These are phyloP conservation scores for Monascus ruber DNA, from an alignment of 2,329 filamentous ascomycete genomes.

Conservation along the genomic window DNA sequence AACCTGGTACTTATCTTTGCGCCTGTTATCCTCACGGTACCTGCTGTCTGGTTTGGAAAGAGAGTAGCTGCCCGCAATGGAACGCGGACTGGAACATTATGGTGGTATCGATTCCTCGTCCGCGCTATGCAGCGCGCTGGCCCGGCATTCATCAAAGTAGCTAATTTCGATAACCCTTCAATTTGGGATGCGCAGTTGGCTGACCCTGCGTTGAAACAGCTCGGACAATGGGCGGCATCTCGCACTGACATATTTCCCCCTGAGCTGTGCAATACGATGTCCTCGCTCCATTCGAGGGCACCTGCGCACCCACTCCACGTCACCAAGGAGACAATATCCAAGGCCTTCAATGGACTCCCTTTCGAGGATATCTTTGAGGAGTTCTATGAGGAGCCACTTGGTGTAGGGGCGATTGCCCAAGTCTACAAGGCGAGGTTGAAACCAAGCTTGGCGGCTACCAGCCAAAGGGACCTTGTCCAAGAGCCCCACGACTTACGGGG, in stretches of 20 bases:
- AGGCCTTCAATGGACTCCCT: conserved; percentile 64
- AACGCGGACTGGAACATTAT: conserved; percentile 70
- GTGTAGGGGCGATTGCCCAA: conserved; percentile 92
- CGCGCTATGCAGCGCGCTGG: conserved; percentile 83
- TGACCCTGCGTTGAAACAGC: conserved; percentile 33
- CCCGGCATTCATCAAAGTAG: conserved; percentile 91
- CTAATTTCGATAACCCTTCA: neutral
- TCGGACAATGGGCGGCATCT: conserved; percentile 97
- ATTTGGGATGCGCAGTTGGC: neutral
- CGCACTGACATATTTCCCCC: conserved; percentile 91
- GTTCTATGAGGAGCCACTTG: conserved; percentile 78
- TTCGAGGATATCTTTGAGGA: conserved; percentile 96
- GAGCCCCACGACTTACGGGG: conserved; percentile 49
- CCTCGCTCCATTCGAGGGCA: conserved; percentile 84
- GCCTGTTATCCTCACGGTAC: conserved; percentile 71
- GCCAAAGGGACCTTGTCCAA: conserved; percentile 44
- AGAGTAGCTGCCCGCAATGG: conserved; percentile 54
- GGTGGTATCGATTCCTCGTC: conserved; percentile 91
- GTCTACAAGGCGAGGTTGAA: conserved; percentile 94
- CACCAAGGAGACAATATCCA: conserved; percentile 67
- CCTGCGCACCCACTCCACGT: conserved; percentile 75
- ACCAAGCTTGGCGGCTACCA: conserved; percentile 57
- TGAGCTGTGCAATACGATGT: conserved; percentile 88
- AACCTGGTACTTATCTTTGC: conserved; percentile 83
- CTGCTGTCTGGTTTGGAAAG: conserved; percentile 66